Evolutionary conservation across 768 basidiomycete species (phyloP).

Genomic region (Mycena galopus): DNA sequence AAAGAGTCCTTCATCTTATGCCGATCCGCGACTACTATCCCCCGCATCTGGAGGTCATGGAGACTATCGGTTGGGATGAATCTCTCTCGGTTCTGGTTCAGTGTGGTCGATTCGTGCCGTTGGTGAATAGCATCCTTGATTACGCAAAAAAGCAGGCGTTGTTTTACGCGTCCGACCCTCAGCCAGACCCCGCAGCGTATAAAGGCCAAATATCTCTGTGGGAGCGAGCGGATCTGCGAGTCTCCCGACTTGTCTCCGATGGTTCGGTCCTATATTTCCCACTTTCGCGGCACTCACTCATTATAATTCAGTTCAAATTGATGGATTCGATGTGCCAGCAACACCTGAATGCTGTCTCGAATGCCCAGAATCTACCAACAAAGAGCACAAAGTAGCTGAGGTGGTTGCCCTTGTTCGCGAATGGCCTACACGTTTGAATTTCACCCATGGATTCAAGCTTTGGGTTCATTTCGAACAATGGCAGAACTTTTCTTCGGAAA

Average conservation of each 20-base stretch:
- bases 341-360: not conserved
- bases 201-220: conserved; percentile 1
- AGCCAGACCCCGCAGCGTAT: not conserved
- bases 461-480: conserved; percentile 12
- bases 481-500: not conserved
- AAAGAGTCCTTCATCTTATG: conserved; percentile 48
- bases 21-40: conserved; percentile 57
- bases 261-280: not conserved
- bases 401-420: conserved; percentile 12
- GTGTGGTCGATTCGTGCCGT: conserved; percentile 6
- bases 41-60: conserved; percentile 51
- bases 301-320: not conserved
- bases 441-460: conserved; percentile 6
- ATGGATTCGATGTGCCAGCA: not conserved
- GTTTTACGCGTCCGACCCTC: conserved; percentile 6
- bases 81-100: not conserved
- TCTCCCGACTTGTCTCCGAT: not conserved
- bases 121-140: conserved; percentile 16
- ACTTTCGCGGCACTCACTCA: not conserved
- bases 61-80: conserved; percentile 51
- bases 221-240: conserved; percentile 18
- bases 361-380: not conserved
- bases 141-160: conserved; percentile 17
- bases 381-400: conserved; percentile 6
- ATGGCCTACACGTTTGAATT: conserved; percentile 28